Evolutionary conservation across 768 basidiomycete genomes (phyloP).

Genomic region (Crepidotus variabilis): DNA sequence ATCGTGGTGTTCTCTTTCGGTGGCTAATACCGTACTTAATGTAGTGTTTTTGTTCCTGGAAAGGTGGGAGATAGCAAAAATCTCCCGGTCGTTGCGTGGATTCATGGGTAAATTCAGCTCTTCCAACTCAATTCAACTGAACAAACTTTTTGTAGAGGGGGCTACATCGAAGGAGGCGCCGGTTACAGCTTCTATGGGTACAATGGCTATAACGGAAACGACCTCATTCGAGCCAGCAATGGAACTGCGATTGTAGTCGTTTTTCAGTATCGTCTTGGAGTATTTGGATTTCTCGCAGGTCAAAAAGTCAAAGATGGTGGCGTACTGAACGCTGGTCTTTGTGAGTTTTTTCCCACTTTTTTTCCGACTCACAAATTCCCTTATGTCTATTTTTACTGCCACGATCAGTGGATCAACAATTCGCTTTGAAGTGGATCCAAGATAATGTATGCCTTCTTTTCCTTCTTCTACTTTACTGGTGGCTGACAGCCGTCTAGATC

Average conservation of each 20-base stretch:
- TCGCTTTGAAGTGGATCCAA: slow-evolving; percentile 40
- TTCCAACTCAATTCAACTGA: neutral
- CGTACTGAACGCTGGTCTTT: slow-evolving; percentile 42
- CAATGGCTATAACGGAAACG: slow-evolving; percentile 24
- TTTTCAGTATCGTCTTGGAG: slow-evolving; percentile 40
- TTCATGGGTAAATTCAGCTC: slow-evolving; percentile 31
- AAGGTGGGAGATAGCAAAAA: slow-evolving; percentile 17
- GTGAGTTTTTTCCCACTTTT: slow-evolving; percentile 33
- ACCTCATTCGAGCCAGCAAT: slow-evolving; percentile 30
- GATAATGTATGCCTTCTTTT: slow-evolving; percentile 22
- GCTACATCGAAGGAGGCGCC: slow-evolving; percentile 24
- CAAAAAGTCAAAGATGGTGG: slow-evolving; percentile 37
- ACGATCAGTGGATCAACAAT: slow-evolving; percentile 37
- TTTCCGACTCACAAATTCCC: neutral
- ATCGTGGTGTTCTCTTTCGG: too few relatives aligned
- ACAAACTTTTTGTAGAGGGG: slow-evolving; percentile 18
- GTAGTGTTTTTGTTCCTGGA: slow-evolving; percentile 34
- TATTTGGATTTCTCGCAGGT: slow-evolving; percentile 46
- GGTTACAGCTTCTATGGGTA: slow-evolving; percentile 14
- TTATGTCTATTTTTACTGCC: neutral
- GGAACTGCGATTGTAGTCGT: slow-evolving; percentile 33
- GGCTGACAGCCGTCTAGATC: slow-evolving; percentile 23
- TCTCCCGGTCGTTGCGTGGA: slow-evolving; percentile 40
- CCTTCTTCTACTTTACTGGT: neutral
- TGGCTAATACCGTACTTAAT: neutral